Percentiles rank a stretch among this genome's conserved stretches.
These are phyloP conservation scores for Mycena belliarum DNA, from an alignment of 768 basidiomycete genomes.

Conservation along the genomic window DNA sequence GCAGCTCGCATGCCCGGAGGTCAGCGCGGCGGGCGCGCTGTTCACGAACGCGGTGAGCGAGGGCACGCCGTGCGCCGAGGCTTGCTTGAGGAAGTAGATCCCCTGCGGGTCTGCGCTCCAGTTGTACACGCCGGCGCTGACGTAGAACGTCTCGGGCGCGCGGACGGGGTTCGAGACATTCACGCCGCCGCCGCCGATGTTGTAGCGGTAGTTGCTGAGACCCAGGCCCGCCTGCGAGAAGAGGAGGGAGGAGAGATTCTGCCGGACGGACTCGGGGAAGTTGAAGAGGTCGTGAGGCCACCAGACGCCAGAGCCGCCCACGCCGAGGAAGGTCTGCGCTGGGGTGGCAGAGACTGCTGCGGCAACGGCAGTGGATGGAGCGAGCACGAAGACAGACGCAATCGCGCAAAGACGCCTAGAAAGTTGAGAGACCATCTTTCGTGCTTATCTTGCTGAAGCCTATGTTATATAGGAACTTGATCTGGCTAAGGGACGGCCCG, in stretches of 20 bases:
- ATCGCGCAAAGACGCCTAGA: not conserved
- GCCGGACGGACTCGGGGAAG: conserved; percentile 39
- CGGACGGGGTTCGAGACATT: conserved; percentile 40
- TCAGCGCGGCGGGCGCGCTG: conserved; percentile 40
- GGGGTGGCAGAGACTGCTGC: conserved; percentile 33
- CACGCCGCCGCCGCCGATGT: conserved; percentile 45
- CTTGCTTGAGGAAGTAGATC: conserved; percentile 41
- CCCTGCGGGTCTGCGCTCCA: conserved; percentile 39
- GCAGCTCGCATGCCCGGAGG: conserved; percentile 16
- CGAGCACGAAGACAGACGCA: not conserved
- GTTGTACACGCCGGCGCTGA: conserved; percentile 40
- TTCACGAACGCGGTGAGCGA: conserved; percentile 45
- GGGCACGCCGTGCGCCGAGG: conserved; percentile 36
- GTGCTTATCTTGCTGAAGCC: too few relatives aligned
- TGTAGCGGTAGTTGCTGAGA: conserved; percentile 44
- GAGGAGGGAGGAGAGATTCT: conserved; percentile 41
- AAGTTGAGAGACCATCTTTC: not conserved
- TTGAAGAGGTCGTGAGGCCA: conserved; percentile 46
- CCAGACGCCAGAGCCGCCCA: conserved; percentile 49
- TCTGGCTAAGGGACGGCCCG: too few relatives aligned
- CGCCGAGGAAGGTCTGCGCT: conserved; percentile 38
- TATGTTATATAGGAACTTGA: too few relatives aligned
- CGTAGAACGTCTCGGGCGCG: conserved; percentile 40
- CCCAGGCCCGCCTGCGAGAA: conserved; percentile 42
- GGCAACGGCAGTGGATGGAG: not conserved